Base-by-base conservation (phyloP, 2,329 filamentous ascomycete genomes). In the Kalaharituber pfeilii region DNA sequence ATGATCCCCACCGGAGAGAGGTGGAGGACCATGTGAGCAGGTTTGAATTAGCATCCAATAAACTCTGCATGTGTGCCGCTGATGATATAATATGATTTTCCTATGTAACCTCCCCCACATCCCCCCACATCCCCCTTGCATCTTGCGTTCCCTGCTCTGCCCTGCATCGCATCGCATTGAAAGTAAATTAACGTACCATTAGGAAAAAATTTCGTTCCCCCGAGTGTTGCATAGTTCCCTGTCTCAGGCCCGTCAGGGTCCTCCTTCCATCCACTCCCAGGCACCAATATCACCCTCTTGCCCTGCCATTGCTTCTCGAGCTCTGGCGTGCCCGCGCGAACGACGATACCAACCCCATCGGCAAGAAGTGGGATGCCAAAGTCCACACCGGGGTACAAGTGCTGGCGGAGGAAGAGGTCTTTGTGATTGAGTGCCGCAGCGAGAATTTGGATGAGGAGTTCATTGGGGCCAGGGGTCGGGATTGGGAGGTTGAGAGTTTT, bases 401-500 rank as follows among this genome's bases (percentile, higher is more conserved):
- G 82, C 68, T 91, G 87, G 53, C 89, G 84, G 69, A 94, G 84
- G 72, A 95, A 96, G 62, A 94, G 79, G 68, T 96, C 91, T 63
- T 88, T 84, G 72, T 96, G 91, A 72, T 96, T 96, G 51, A 96
- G 79, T 13, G 89, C 83, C 1, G 82, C 84, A 51, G 87, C 84
- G 30, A 77, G 76, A 65, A 96, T 73, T 64, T 78, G 79, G 58
- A 96, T 72, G 5, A 93, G 73, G 60, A 94, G 72, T 67, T 95
- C 76, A 73, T 73, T 15, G 77, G 75, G 25, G 77, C 75, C 0
- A 82, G 82, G 53, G 1, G 71, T 72, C 25, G 82, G 82, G 59
- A 75, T 73, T 54, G 81, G 75, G 15, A 82, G 69, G 29, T 79
- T 71, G 58, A 78, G 78, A 53, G 84, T 66, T 60, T 76, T 69